These are phyloP conservation scores for Clavispora phyllophila DNA, from an alignment of 805 yeast species.

Conservation along the genomic window DNA sequence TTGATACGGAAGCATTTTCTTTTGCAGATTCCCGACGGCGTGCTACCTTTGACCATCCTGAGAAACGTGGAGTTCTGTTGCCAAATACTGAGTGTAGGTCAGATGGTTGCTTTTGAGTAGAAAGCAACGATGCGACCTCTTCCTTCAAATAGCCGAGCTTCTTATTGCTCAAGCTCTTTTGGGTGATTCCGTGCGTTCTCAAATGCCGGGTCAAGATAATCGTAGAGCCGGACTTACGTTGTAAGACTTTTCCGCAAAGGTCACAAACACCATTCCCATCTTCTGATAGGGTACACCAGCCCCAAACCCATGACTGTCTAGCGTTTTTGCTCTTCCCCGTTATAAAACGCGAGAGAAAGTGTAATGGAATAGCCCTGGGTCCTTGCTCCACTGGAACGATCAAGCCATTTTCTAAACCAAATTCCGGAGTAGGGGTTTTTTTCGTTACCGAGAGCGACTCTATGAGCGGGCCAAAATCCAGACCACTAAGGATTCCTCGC, in stretches of 20 bases:
- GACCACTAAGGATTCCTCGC: not conserved
- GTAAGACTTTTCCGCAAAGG: not conserved
- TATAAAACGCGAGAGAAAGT: not conserved
- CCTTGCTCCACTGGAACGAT: not conserved
- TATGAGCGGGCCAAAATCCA: not conserved
- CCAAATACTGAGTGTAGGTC: not conserved
- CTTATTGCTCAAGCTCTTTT: not conserved
- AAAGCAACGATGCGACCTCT: not conserved
- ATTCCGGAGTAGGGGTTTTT: not conserved
- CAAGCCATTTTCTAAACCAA: not conserved
- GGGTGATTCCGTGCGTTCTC: slow-evolving; percentile 3
- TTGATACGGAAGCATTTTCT: no score
- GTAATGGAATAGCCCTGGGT: not conserved
- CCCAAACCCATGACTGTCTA: slow-evolving; percentile 1
- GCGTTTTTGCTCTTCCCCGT: not conserved
- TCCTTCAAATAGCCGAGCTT: not conserved
- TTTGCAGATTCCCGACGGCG: not conserved
- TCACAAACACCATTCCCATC: not conserved
- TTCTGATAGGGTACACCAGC: not conserved
- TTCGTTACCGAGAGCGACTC: not conserved
- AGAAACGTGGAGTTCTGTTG: not conserved
- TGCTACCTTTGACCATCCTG: not conserved
- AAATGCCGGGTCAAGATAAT: slow-evolving; percentile 4
- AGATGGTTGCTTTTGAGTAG: not conserved
- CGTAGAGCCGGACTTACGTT: slow-evolving; percentile 1